Conservation (phyloP, 371 early-diverging fungal species). For the Saksenaea vasiformis region DNA sequence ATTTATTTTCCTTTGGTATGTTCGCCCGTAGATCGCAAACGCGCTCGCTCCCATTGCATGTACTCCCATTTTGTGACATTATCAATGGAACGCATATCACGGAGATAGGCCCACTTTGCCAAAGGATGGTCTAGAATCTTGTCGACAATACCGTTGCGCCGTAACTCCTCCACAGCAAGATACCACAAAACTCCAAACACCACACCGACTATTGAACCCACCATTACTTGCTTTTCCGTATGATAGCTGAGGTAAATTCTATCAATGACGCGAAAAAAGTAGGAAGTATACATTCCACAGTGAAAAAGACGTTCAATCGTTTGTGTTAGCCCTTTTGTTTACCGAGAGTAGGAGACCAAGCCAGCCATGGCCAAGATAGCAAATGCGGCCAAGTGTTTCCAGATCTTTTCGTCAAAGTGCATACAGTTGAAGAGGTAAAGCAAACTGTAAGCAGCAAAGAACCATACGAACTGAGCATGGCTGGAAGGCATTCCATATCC, state of each 20-base stretch:
- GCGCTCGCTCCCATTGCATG: constrained; percentile 43
- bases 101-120: constrained; percentile 52
- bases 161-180: constrained; percentile 38
- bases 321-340: constrained; percentile 16
- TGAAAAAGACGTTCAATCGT: neutral
- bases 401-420: constrained; percentile 26
- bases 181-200: constrained; percentile 69
- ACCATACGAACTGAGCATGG: constrained; percentile 92
- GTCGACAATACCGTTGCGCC: constrained; percentile 39
- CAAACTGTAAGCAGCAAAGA: constrained; percentile 67
- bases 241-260: constrained; percentile 88
- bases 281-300: neutral
- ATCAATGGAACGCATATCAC: constrained; percentile 58
- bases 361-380: constrained; percentile 38
- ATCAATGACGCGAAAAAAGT: constrained; percentile 2
- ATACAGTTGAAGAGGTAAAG: constrained; percentile 61
- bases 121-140: constrained; percentile 41
- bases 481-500: constrained; percentile 96
- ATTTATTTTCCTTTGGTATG: neutral
- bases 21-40: neutral
- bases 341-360: constrained; percentile 62
- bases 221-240: constrained; percentile 72
- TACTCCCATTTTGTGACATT: constrained; percentile 65
- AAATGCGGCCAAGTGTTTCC: constrained; percentile 46
- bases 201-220: constrained; percentile 66